Evolutionary conservation across 352 stramenopile species (phyloP), one percentile per base, ranked within the genome.

Genomic region (Phytophthora pistaciae): DNA sequence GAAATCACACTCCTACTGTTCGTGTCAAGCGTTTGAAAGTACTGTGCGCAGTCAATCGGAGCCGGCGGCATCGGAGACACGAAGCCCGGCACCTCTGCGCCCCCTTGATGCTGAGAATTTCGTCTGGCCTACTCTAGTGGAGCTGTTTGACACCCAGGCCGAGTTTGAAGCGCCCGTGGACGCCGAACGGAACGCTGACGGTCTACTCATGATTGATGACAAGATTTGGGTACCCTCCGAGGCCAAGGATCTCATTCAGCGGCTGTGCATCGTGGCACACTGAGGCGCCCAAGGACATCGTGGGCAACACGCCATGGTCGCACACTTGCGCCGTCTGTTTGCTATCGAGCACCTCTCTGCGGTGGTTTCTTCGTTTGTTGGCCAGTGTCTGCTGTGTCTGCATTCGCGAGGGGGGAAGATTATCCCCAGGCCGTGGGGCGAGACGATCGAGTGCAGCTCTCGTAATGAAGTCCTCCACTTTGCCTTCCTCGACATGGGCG

Each of bases 371-470:
- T 42, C 33, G 13, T 42, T 42, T 42, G 33, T 42, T 3, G 33
- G 33, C 33, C 33, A 42, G 33, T 42, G 10, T 42, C 33, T 42
- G 33, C 33, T 42, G 33, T 42, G 33, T 42, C 33, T 18, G 10
- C 33, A 42, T 42, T 42, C 10, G 33, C 33, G 33, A 42, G 33
- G 33, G 33, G 33, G 33, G 10, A 42, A 42, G 33, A 42, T 42
- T 6, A 42, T 42, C 33, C 33, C 33, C 33, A 42, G 33, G 33
- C 10, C 33, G 33, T 42, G 33, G 33, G 33, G 33, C 33, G 10
- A 42, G 33, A 42, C 10, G 33, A 61, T 71, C 21, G 56, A 66
- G 14, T 70, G 64, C 48, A 49, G 59, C n/a, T 44, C 42, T 1
- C 14, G 57, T 3, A 64, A 57, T 23, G 29, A 8, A 50, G 58